Base-by-base conservation (phyloP, 441 rosid genomes). In the Croton laevigatus region DNA sequence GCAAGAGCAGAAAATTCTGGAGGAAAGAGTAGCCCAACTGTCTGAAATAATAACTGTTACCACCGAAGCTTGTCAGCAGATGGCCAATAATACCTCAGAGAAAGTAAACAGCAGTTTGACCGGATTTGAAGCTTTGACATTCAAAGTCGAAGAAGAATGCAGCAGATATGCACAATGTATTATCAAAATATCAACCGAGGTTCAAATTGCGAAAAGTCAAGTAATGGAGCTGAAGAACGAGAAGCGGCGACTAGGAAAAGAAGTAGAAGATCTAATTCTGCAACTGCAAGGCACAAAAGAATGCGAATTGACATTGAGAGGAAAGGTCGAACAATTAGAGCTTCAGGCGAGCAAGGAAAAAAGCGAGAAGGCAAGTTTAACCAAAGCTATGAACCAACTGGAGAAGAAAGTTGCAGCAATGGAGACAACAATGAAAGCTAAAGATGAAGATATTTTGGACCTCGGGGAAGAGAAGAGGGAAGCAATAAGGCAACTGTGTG, bases 401-500 rank as follows among this genome's bases (percentile, higher is more conserved):
- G 83, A 82, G 81, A 80, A 75, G 55, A 84, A 83, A 62, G 75
- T 75, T 4, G 81, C 71, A 53, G 77, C 27, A 37, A 38, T 88
- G 58, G 88, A 86, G 81, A 75, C 34, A 6, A 69, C 36, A 46
- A 52, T 84, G 83, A 84, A 83, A 71, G 86, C 82, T 78, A 84
- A 81, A 71, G 97, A 85, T n/a, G 84, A 77, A 32, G 81, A 75
- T 0, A 70, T 88, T 34, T 3, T 65, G 71, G 85, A 79, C 44
- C 75, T 93, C 2, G 95, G 91, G 20, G 99, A 93, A 62, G 91
- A 85, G 86, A 95, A 95, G 84, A 85, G 88, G 77, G 99, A 95
- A 69, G 94, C 91, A n/a, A 91, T 95, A 57, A 82, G 97, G 80
- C 98, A 95, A 84, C 88, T 95, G 11, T 93, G 99, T 74, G 1